Base-by-base conservation (phyloP, 2,329 filamentous ascomycete genomes). In the Torrubiella hemipterigena region DNA sequence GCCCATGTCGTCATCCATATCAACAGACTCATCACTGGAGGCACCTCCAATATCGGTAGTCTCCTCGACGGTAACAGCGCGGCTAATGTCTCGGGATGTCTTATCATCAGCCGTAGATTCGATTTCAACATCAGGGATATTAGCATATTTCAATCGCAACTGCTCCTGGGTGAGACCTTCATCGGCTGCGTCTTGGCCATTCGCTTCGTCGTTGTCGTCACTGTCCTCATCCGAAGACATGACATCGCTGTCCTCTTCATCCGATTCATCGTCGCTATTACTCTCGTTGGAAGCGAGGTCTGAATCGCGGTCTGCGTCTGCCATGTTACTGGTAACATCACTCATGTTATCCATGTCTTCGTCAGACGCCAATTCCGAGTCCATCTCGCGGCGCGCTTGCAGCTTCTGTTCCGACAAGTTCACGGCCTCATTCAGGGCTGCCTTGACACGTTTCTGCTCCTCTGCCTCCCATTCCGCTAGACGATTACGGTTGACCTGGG, bases 381-480 rank as follows among this genome's bases (percentile, higher is more conserved):
- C 73, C 5, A 65, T 42, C 3, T 60, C 54, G 33, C 61, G 64
- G n/a, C 74, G 65, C 12, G 75, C 73, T 41, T 79, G 72, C 2
- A 82, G 58, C 45, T 81, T 75, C 42, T 73, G 69, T 38, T 80
- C 79, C 1, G 77, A 82, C 34, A 77, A 65, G 38, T 77, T 81
- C 44, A 82, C 77, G 44, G 75, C 81, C 57, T 79, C 75, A 44
- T 79, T 83, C 46, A 81, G 66, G 29, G 76, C 83, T 47, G 73
- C 77, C 56, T 68, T 77, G 49, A 71, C 69, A 42, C 69, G 68
- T 48, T 59, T 67, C 44, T 79, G 69, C 46, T 79, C 74, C 39
- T 75, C 70, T 3, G 66, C 72, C 41, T 80, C 70, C 74, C 73
- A 80, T 40, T 73, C 69, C 23, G 65, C 61, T 12, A 79, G 38